Evolutionary conservation across 345 rosid species (phyloP).

Genomic region (Noccaea caerulescens): DNA sequence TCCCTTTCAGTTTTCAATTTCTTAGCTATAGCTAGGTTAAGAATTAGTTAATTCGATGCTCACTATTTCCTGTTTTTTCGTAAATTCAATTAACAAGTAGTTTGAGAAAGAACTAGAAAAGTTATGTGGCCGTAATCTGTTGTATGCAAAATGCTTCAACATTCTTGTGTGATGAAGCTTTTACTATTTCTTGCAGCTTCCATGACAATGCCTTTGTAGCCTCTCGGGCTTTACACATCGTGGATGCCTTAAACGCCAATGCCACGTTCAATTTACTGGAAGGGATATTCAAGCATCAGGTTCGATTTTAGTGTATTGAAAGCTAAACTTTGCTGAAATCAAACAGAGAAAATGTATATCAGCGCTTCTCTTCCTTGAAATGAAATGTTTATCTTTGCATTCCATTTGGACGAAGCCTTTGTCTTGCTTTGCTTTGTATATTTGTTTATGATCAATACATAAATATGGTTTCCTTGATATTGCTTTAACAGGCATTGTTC

Average conservation of each 20-base stretch:
- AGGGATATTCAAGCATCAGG: constrained; percentile 77
- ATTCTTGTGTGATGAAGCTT: constrained; percentile 6
- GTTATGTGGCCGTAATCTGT: neutral
- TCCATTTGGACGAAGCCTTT: neutral
- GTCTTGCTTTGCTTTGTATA: neutral
- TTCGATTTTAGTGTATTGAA: constrained; percentile 32
- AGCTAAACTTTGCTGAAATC: constrained; percentile 3
- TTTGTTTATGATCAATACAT: neutral
- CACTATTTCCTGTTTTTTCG: neutral
- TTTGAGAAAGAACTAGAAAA: neutral
- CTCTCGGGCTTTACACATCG: constrained; percentile 83
- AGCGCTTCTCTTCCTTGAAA: constrained; percentile 2
- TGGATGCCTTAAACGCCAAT: constrained; percentile 51
- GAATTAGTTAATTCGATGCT: neutral
- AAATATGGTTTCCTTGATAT: neutral
- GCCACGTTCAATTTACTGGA: constrained; percentile 72
- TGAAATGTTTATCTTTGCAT: neutral
- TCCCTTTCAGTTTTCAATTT: neutral
- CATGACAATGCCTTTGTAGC: constrained; percentile 83
- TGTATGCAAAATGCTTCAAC: constrained; percentile 1
- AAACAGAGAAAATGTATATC: neutral
- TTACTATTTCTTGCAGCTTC: constrained; percentile 53
- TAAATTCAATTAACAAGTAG: neutral
- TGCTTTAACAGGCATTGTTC: constrained; percentile 59
- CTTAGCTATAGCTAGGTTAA: constrained; percentile 21